phyloP scores from a whole-genome alignment of 495 filamentous ascomycete species.

The Penicillium fimorum region DNA sequence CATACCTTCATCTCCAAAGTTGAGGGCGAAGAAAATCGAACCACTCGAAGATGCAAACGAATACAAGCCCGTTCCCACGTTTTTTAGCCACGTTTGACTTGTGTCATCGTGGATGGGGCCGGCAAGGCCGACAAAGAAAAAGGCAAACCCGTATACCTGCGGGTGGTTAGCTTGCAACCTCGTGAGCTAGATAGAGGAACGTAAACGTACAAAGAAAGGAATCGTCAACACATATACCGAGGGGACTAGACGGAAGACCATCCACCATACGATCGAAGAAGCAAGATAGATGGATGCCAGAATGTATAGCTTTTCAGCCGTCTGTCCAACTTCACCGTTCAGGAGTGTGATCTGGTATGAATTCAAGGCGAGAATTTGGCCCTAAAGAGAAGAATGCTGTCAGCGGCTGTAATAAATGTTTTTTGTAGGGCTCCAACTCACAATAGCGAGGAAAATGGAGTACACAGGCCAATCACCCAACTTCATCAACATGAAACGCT shows the following conservation, averaged over 20 bases:
- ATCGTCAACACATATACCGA: constrained; percentile 60
- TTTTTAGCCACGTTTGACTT: constrained; percentile 48
- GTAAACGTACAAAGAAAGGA: constrained; percentile 47
- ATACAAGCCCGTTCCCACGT: constrained; percentile 45
- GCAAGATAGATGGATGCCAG: constrained; percentile 62
- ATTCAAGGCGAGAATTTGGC: constrained; percentile 70
- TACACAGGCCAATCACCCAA: constrained; percentile 69
- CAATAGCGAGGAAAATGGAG: constrained; percentile 57
- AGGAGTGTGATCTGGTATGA: constrained; percentile 72
- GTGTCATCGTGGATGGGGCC: constrained; percentile 45
- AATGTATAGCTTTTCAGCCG: constrained; percentile 63
- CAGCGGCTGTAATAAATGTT: constrained; percentile 1
- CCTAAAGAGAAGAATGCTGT: constrained; percentile 19
- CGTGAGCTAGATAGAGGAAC: constrained; percentile 4
- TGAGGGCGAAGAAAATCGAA: constrained; percentile 53
- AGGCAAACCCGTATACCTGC: constrained; percentile 57
- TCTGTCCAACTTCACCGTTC: constrained; percentile 60
- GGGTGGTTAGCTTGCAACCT: constrained; percentile 1
- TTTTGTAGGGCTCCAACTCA: constrained; percentile 5
- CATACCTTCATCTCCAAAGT: constrained; percentile 48
- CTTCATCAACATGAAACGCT: constrained; percentile 49
- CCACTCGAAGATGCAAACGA: constrained; percentile 50
- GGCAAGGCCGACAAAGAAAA: constrained; percentile 63
- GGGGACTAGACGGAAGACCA: constrained; percentile 58
- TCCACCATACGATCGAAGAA: constrained; percentile 64